These are phyloP conservation scores for Arabidopsis thaliana DNA, from an alignment of 345 rosid species.

Conservation along the genomic window TAIR10.1 NC_003074.8:4350001-4350500, in stretches of 20 bases:
- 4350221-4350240: conserved; percentile 81
- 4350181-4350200: conserved; percentile 96
- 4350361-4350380: conserved; percentile 92
- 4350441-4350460: conserved; percentile 94
- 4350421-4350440: conserved; percentile 86
- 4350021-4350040: conserved; percentile 95
- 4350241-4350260: conserved; percentile 98
- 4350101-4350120: conserved; percentile 79
- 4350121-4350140: conserved; percentile 89
- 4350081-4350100: conserved; percentile 66
- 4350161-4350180: conserved; percentile 84
- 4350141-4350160: conserved; percentile 94
- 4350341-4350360: conserved; percentile 86
- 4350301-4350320: conserved; percentile 93
- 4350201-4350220: conserved; percentile 95
- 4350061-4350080: conserved; percentile 64
- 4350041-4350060: conserved; percentile 92
- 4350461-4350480: conserved; percentile 96
- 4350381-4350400: conserved; percentile 89
- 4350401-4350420: conserved; percentile 83
- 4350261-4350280: conserved; percentile 85
- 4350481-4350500: conserved; percentile 56
- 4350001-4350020: conserved; percentile 89
- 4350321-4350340: conserved; percentile 98
- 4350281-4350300: conserved; percentile 94